Evolutionary conservation across 2,329 filamentous ascomycete species (phyloP), one percentile per base, ranked within the genome.

Genomic region (Atkinsonella texensis): DNA sequence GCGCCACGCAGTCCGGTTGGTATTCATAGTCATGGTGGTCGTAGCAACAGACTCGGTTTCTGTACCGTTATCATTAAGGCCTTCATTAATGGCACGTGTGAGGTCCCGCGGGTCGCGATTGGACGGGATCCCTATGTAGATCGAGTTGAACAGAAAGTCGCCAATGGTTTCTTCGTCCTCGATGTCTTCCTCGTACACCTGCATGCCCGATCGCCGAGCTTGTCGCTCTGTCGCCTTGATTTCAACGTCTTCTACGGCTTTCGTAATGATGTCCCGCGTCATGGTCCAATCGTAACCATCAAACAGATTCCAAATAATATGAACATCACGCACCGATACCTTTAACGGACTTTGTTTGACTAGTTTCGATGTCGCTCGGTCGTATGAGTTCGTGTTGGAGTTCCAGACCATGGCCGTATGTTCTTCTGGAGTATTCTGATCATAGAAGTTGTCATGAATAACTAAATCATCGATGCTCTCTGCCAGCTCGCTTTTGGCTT

Each of bases 91-190:
- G 40, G 86, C 87, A 45, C 81, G 80, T 4, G 87, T 76, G 10
- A 97, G 76, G 32, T 95, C 88, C 50, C 80, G 80, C 5, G 89
- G 89, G 59, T 97, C 91, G 53, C 85, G 81, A 59, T 90, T 93
- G 11, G 87, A 79, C 0, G 91, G 87, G 17, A 98, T 87, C 13
- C 87, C 89, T 59, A 98, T 96, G 70, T 96, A 98, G 51, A 98
- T 95, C 0, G 93, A 98, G 65, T 98, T 97, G 76, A 98, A 98
- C 15, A 98, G 74, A 59, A 94, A 95, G 64, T 98, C 94, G 6
- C 89, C 89, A 66, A 97, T 94, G 6, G 86, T 87, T 12, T 83
- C 87, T 66, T 90, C 87, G 43, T 90, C 85, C 47, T 95, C 87
- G 20, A 85, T 78, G 23, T 91, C 83, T 38, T 83, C 84, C 50